Evolutionary conservation across 2,329 filamentous ascomycete species (phyloP).

Genomic region (Lasiodiplodia hormozganensis): DNA sequence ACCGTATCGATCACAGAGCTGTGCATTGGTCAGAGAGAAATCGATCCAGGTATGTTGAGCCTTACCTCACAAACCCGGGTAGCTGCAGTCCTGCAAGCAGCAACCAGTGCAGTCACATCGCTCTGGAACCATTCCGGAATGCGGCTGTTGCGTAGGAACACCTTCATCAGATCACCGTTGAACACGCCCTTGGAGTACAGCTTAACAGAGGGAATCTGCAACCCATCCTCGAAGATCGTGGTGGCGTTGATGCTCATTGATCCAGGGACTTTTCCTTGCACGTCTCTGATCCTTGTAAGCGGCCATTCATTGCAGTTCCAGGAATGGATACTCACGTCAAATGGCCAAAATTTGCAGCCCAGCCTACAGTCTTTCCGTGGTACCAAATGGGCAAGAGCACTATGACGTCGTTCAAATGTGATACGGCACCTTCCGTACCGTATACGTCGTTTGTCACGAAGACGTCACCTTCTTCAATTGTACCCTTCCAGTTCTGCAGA

Average conservation of each 20-base stretch:
- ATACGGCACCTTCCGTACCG: conserved; percentile 57
- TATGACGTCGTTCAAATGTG: conserved; percentile 59
- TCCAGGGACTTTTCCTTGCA: conserved; percentile 56
- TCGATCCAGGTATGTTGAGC: accelerated
- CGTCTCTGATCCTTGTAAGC: conserved; percentile 32
- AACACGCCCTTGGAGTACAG: conserved; percentile 54
- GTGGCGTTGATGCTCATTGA: conserved; percentile 58
- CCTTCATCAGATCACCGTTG: conserved; percentile 53
- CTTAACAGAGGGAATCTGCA: conserved; percentile 59
- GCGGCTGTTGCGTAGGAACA: conserved; percentile 58
- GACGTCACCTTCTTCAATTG: conserved; percentile 57
- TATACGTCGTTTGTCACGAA: conserved; percentile 62
- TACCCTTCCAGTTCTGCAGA: conserved; percentile 54
- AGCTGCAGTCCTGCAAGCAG: conserved; percentile 55
- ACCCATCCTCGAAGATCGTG: conserved; percentile 58
- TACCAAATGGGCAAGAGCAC: conserved; percentile 57
- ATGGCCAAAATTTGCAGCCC: conserved; percentile 60
- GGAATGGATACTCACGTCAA: conserved; percentile 47
- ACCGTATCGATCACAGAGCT: conserved; percentile 53
- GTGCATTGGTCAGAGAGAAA: not conserved
- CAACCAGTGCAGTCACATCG: conserved; percentile 56
- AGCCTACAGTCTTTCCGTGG: conserved; percentile 54
- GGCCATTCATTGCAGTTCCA: too few species aligned
- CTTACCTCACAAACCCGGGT: conserved; percentile 50
- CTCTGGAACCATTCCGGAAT: conserved; percentile 58